Evolutionary conservation across 73 alveolate species (phyloP).

Genomic region (Symbiodinium pilosum): DNA sequence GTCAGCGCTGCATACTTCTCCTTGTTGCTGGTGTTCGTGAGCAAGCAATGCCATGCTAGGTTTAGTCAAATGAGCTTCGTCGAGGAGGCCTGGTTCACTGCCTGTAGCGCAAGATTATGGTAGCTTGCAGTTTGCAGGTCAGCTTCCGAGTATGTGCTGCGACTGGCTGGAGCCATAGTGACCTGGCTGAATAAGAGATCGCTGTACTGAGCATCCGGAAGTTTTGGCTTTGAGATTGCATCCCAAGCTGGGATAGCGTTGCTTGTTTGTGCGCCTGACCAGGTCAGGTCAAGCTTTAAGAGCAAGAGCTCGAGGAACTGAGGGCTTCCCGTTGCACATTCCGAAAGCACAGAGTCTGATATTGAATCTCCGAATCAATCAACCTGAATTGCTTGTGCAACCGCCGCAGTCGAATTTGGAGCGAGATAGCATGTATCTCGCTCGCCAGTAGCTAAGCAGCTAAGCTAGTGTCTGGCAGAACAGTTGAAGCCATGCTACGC

Average conservation of each 20-base stretch:
- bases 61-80: background rate
- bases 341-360: background rate
- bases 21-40: background rate
- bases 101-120: no score
- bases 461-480: constrained; percentile 1
- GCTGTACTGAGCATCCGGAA: no score
- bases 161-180: background rate
- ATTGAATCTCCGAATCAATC: background rate
- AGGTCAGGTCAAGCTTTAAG: background rate
- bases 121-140: background rate
- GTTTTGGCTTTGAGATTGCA: no score
- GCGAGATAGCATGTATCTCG: background rate
- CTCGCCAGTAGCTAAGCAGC: constrained; percentile 5
- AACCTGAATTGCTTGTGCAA: background rate
- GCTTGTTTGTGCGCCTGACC: background rate
- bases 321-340: background rate
- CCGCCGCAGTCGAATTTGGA: background rate
- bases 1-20: no score
- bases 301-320: background rate
- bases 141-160: background rate
- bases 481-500: background rate
- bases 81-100: background rate
- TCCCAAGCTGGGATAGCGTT: no score
- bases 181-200: background rate
- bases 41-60: background rate